These are phyloP conservation scores for Kwoniella dendrophila DNA, from an alignment of 768 basidiomycete species.

Conservation along the genomic window DNA sequence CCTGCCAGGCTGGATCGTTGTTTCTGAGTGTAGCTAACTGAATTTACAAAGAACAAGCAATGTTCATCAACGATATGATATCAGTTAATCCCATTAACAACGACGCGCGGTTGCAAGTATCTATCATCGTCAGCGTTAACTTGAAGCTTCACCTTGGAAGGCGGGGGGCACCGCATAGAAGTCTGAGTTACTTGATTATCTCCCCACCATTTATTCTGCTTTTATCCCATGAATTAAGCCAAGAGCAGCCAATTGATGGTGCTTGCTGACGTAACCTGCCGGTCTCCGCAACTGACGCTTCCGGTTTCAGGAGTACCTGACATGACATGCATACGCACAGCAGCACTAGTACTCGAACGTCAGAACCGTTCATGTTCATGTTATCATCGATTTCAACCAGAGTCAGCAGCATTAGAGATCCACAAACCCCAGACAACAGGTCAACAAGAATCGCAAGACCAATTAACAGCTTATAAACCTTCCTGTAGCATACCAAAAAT, in stretches of 20 bases:
- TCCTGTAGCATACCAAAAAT: neutral
- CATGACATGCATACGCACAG: too few species aligned
- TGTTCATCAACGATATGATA: neutral
- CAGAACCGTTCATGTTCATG: neutral
- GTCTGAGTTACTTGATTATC: conserved; percentile 1
- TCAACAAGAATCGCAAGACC: too few species aligned
- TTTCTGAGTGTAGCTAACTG: too few species aligned
- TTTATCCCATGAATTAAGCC: neutral
- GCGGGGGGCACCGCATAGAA: neutral
- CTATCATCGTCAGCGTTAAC: conserved; percentile 1
- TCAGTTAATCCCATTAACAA: neutral
- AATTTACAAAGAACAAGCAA: too few species aligned
- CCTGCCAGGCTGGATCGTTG: too few species aligned
- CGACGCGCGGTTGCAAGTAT: conserved; percentile 15
- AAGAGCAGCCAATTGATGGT: too few species aligned
- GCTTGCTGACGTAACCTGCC: too few species aligned
- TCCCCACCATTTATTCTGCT: neutral
- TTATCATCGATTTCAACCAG: conserved; percentile 6
- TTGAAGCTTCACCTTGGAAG: neutral
- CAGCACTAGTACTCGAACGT: too few species aligned
- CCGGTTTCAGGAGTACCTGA: conserved; percentile 4
- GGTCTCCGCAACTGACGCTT: too few species aligned
- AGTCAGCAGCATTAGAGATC: too few species aligned
- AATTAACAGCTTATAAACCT: neutral
- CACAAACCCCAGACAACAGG: too few species aligned